Base-by-base conservation (phyloP, 192 early-diverging fungal genomes). In the Kappamyces sp. region DNA sequence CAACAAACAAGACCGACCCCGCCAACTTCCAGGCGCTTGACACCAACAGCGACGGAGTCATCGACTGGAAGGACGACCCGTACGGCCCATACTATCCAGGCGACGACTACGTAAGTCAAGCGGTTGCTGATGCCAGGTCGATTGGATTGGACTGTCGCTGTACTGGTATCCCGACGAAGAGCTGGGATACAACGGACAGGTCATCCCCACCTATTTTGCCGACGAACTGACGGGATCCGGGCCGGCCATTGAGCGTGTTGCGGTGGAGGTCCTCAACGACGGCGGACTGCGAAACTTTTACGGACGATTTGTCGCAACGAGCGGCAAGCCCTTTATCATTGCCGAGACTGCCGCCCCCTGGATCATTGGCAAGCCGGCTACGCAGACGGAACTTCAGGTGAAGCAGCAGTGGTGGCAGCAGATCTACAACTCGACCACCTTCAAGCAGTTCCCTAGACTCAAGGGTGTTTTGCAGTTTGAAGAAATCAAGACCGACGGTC, bases 371-470 rank as follows among this genome's bases (percentile, higher is more conserved):
- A 42, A 33, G 30, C 42, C 50, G 22, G 62, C 54, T 14, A 52
- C 45, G 7, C 32, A 45, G 5, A 39, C 31, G 22, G 66, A 59
- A 14, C 47, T 62, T 12, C 59, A 42, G 38, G 57, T 77, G 57
- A 71, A 71, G 60, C 47, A 47, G 31, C 62, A 38, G 11, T 77
- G 75, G 75, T 77, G 67, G 66, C 5, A 29, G 36, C 69, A 71
- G 39, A 9, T 71, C 5, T 52, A 65, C 2, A 31, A 15, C 12
- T 8, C 4, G 22, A 29, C 9, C 9, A n/a, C 9, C 6, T 32
- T 5, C 7, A 9, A 32, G 8, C 9, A 29, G 31, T 49, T 7
- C 9, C 48, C 48, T 31, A 9, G 12, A 7, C 29, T 49, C 12
- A 49, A 49, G 31, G 9, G 9, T 30, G 48, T n/a, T 32, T 30